A percentile compares a stretch with the other conserved stretches of the same genome.
Evolutionary conservation across 345 rosid species (phyloP).

Genomic region (Melaleuca alternifolia): DNA sequence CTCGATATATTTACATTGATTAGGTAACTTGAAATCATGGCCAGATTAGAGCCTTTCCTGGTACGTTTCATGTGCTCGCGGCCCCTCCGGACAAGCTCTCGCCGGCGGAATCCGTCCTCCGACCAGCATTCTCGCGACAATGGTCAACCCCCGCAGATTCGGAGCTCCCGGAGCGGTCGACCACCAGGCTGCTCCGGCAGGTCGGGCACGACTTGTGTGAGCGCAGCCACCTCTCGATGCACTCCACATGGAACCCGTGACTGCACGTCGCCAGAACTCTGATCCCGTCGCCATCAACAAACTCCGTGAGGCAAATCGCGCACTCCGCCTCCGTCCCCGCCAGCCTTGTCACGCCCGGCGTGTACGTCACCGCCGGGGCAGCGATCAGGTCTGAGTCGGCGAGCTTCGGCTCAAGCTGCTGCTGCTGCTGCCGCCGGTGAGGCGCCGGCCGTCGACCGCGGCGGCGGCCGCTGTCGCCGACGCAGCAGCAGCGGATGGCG

Average conservation of each 20-base stretch:
- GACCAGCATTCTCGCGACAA: not conserved
- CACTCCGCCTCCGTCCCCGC: conserved; percentile 46
- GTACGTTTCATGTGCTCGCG: not conserved
- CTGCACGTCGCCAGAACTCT: conserved; percentile 55
- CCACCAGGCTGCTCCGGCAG: conserved; percentile 32
- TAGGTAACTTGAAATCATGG: not conserved
- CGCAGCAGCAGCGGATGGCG: conserved; percentile 53
- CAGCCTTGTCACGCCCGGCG: conserved; percentile 26
- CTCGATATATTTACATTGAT: not conserved
- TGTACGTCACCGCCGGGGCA: not conserved
- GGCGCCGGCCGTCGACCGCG: not conserved
- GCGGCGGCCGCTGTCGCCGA: not conserved
- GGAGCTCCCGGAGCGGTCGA: not conserved
- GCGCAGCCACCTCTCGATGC: conserved; percentile 61
- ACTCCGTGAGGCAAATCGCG: conserved; percentile 65
- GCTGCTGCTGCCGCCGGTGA: not conserved
- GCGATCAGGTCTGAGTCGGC: not conserved
- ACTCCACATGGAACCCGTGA: conserved; percentile 70
- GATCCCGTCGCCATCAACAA: conserved; percentile 49
- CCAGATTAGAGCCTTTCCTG: not conserved
- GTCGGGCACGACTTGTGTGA: conserved; percentile 74
- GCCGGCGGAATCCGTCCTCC: not conserved
- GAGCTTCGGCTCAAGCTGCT: not conserved
- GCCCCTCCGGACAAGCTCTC: not conserved
- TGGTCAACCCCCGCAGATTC: not conserved